Conservation (phyloP, 1,284 basidiomycete genomes). For the Butyriboletus pseudospeciosus region DNA sequence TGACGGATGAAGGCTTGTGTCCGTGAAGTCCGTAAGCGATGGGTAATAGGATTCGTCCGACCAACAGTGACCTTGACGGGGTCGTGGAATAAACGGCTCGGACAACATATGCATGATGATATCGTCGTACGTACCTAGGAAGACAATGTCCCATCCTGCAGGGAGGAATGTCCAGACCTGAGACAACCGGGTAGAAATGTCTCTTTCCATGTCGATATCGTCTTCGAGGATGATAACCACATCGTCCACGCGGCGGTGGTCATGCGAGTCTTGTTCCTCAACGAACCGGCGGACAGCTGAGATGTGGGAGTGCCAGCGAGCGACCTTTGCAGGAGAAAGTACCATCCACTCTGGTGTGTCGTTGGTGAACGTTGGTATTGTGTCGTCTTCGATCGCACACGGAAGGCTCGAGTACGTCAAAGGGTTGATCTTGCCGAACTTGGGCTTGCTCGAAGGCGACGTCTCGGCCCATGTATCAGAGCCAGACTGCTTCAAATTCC, state of each 20-base stretch:
- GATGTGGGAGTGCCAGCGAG: conserved; percentile 74
- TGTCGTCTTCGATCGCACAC: conserved; percentile 48
- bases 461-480: conserved; percentile 33
- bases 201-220: conserved; percentile 73
- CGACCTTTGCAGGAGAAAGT: conserved; percentile 56
- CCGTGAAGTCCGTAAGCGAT: conserved; percentile 23
- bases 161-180: conserved; percentile 57
- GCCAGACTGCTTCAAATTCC: conserved; percentile 30
- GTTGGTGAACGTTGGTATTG: conserved; percentile 37
- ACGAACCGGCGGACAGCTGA: conserved; percentile 49
- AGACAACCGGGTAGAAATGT: conserved; percentile 49
- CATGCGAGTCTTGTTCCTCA: conserved; percentile 11
- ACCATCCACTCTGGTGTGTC: conserved; percentile 44
- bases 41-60: conserved; percentile 52
- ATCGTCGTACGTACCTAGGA: conserved; percentile 52
- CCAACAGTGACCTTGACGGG: conserved; percentile 62
- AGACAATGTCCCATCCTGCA: conserved; percentile 68
- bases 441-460: not conserved
- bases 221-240: conserved; percentile 67
- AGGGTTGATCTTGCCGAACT: not conserved
- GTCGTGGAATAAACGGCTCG: not conserved
- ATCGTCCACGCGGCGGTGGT: conserved; percentile 20
- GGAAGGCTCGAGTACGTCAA: conserved; percentile 30
- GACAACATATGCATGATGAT: not conserved
- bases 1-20: conserved; percentile 48